phyloP scores from a whole-genome alignment of 1,139 yeast species.

The Waltiozyma sp. region DNA sequence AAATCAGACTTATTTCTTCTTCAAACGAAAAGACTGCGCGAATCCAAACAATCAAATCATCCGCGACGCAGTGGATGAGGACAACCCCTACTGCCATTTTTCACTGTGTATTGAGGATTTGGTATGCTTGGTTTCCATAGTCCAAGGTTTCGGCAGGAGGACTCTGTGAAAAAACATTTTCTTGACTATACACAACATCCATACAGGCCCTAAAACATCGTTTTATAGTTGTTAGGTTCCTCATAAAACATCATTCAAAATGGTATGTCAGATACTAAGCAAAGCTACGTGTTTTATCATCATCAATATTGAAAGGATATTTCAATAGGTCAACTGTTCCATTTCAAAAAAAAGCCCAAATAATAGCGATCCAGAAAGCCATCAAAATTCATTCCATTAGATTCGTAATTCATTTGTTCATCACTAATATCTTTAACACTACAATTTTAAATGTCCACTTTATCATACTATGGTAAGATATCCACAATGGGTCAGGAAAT shows the following conservation, averaged over 20 bases:
- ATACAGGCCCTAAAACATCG: conserved; percentile 1
- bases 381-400: too few relatives aligned
- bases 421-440: too few relatives aligned
- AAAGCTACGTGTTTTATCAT: neutral
- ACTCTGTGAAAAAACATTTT: conserved; percentile 1
- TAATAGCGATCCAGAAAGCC: too few relatives aligned
- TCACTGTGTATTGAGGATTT: neutral
- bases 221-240: neutral
- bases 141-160: neutral
- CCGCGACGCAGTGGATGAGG: neutral
- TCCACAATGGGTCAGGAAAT: too few relatives aligned
- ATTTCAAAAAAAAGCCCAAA: too few relatives aligned
- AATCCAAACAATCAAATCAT: neutral
- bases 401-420: too few relatives aligned
- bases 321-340: neutral
- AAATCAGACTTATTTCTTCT: neutral
- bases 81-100: neutral
- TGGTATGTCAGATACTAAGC: conserved; percentile 15
- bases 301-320: neutral
- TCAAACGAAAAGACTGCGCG: neutral
- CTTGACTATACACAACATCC: neutral
- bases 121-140: neutral
- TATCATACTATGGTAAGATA: too few relatives aligned
- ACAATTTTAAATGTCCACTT: too few relatives aligned
- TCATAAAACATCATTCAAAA: conserved; percentile 18